Conservation (phyloP, 2,329 filamentous ascomycete species). For the Cladosporium sp. region DNA sequence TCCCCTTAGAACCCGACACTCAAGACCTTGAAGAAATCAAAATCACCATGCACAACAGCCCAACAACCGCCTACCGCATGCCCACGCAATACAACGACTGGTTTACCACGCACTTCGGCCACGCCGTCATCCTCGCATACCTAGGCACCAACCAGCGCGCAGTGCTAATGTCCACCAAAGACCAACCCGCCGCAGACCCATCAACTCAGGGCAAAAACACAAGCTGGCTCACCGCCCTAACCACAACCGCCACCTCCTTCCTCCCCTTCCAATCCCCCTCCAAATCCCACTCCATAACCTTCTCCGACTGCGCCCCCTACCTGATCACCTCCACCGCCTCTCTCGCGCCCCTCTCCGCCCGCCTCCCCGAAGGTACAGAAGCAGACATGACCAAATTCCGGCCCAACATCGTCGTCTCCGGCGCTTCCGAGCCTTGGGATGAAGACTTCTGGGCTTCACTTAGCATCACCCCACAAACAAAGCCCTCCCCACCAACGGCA, state of each 20-base stretch:
- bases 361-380: slow-evolving; percentile 31
- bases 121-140: slow-evolving; percentile 40
- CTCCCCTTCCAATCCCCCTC: slow-evolving; percentile 13
- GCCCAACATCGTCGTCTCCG: slow-evolving; percentile 43
- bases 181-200: background rate
- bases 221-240: slow-evolving; percentile 32
- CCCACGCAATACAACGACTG: slow-evolving; percentile 37
- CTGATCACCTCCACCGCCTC: slow-evolving; percentile 69
- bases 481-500: no score
- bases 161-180: slow-evolving; percentile 38
- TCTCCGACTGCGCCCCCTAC: slow-evolving; percentile 72
- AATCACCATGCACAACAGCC: slow-evolving; percentile 42
- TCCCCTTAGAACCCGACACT: slow-evolving; percentile 39
- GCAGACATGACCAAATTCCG: slow-evolving; percentile 47
- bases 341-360: slow-evolving; percentile 58
- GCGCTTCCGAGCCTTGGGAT: slow-evolving; percentile 38
- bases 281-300: slow-evolving; percentile 48
- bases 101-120: slow-evolving; percentile 43
- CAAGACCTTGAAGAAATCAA: slow-evolving; percentile 33
- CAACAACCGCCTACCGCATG: slow-evolving; percentile 43
- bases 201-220: background rate
- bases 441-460: slow-evolving; percentile 45
- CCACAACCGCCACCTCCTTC: slow-evolving; percentile 21
- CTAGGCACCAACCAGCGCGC: slow-evolving; percentile 39
- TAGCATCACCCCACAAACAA: slow-evolving; percentile 21